These are phyloP conservation scores for Dissophora globulifera DNA, from an alignment of 192 early-diverging fungal genomes.

Conservation along the genomic window DNA sequence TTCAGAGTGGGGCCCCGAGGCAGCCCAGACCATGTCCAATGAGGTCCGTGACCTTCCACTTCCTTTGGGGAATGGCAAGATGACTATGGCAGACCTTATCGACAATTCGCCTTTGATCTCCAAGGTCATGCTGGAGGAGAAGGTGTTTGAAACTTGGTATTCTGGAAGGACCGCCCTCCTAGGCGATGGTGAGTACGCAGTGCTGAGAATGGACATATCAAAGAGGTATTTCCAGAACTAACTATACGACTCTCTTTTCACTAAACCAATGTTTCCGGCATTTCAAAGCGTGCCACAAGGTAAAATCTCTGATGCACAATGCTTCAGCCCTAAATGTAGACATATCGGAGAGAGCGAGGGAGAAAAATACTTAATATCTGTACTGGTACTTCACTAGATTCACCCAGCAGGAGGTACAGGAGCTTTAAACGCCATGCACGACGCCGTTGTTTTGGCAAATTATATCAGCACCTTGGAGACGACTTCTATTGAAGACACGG, in stretches of 20 bases:
- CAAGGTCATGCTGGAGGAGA: constrained; percentile 25
- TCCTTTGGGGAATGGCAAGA: constrained; percentile 5
- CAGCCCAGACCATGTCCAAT: constrained; percentile 7
- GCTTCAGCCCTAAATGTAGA: too few species aligned
- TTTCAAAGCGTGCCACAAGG: constrained; percentile 1
- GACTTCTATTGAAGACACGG: neutral
- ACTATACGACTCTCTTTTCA: neutral
- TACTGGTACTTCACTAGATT: too few species aligned
- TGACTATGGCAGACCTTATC: constrained; percentile 20
- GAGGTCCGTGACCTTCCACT: neutral
- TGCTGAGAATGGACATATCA: neutral
- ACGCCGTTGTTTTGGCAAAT: constrained; percentile 24
- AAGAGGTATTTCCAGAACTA: neutral
- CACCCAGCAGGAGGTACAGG: constrained; percentile 15
- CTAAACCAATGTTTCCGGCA: too few species aligned
- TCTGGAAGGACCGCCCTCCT: neutral
- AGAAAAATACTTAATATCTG: too few species aligned
- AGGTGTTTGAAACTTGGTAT: constrained; percentile 28
- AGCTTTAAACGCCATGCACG: constrained; percentile 18
- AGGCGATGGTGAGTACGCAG: constrained; percentile 9
- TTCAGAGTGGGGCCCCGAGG: constrained; percentile 31
- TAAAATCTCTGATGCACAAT: too few species aligned
- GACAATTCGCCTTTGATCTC: constrained; percentile 28
- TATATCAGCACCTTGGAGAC: constrained; percentile 16
- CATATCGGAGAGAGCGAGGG: too few species aligned